These are phyloP conservation scores for Aquilaria sinensis DNA, from an alignment of 345 rosid species.

Conservation along the genomic window DNA sequence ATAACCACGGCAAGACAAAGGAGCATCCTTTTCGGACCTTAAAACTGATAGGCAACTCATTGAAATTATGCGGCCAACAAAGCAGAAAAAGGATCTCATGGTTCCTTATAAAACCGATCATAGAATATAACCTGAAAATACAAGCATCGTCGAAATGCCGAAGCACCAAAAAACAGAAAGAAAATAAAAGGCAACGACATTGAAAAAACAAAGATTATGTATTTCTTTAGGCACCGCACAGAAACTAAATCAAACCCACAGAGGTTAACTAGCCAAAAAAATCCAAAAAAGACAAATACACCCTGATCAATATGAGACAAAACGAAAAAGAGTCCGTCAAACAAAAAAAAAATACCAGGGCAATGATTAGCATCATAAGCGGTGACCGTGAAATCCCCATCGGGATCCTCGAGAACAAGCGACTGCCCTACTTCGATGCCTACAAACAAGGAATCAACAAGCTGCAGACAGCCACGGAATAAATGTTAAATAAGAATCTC, in stretches of 20 bases:
- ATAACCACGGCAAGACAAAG: too few relatives aligned
- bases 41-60: too few relatives aligned
- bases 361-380: constrained; percentile 89
- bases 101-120: neutral
- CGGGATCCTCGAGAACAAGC: constrained; percentile 43
- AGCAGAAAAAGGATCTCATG: too few relatives aligned
- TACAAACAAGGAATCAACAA: constrained; percentile 54
- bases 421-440: constrained; percentile 61
- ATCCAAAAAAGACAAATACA: neutral
- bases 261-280: too few relatives aligned
- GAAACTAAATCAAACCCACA: too few relatives aligned
- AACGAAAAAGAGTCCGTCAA: neutral
- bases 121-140: neutral
- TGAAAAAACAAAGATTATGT: neutral
- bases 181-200: too few relatives aligned
- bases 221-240: neutral
- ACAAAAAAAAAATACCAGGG: constrained; percentile 35
- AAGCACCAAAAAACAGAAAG: too few relatives aligned
- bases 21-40: too few relatives aligned
- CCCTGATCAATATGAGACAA: too few relatives aligned
- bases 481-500: neutral
- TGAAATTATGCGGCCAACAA: too few relatives aligned
- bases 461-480: constrained; percentile 24
- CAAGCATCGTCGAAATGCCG: neutral
- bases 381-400: constrained; percentile 54